Evolutionary conservation across 352 stramenopile species (phyloP), one percentile per base, ranked within the genome.

Genomic region (Phytophthora tubulina): DNA sequence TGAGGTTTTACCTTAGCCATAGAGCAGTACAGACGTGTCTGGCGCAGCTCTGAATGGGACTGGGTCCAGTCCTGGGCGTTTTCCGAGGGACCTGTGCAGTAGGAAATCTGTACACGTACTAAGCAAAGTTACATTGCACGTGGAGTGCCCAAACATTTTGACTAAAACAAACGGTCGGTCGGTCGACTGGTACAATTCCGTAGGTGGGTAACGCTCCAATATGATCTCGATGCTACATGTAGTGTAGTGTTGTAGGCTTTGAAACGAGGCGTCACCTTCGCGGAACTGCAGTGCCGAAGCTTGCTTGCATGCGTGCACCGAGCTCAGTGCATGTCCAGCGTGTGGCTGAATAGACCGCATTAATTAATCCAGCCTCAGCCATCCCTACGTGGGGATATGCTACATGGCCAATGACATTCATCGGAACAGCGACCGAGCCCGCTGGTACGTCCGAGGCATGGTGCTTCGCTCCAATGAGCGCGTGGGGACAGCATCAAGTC

Each of bases 391-490:
- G 1, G 35, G 35, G 41, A 11, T 46, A 21, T 44, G 39, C 39
- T 44, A 21, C 21, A 21, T 21, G 21, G 21, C 44, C 44, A 32
- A 51, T 51, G 44, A 9, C 6, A 3, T 30, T 30, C 21, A 46
- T 13, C 50, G 7, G 38, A 68, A 68, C 38, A 14, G n/a, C 15
- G 17, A 60, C 27, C 41, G 31, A 54, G 44, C 42, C 51, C 21
- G 52, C 44, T 63, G 41, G 44, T 70, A 56, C 17, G 49, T 13
- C 45, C 10, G 31, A 66, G 46, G 64, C 64, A 48, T 62, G 48
- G 55, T 72, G 55, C 64, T 56, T 67, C 56, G 48, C 56, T 38
- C 64, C 64, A 72, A 72, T 72, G 11, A 67, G 33, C 54, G 30
- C 27, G 32, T 30, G 13, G 17, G 54, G 32, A 53, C 32, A 17